Conservation (phyloP, 768 basidiomycete genomes). For the Leucocoprinus leucothites region DNA sequence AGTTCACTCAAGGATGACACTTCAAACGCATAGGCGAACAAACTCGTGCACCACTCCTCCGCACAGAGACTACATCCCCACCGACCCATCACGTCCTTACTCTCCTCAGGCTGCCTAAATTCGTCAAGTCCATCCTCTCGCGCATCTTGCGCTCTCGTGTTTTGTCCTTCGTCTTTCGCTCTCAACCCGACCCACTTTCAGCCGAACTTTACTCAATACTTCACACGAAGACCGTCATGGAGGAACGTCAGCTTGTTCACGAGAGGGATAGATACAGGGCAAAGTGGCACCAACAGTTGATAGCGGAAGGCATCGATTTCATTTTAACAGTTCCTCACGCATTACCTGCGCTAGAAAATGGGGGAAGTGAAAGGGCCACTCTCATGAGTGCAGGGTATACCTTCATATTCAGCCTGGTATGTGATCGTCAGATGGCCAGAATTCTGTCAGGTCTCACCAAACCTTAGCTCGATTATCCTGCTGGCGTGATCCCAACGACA, state of each 20-base stretch:
- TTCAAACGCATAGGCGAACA: constrained; percentile 36
- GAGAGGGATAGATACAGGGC: constrained; percentile 41
- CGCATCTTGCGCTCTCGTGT: constrained; percentile 30
- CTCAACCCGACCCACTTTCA: constrained; percentile 33
- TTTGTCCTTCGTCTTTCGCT: constrained; percentile 40
- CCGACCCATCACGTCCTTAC: constrained; percentile 27
- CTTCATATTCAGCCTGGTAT: constrained; percentile 64
- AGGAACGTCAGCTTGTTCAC: constrained; percentile 48
- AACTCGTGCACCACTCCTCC: constrained; percentile 30
- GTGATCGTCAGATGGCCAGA: too few species aligned
- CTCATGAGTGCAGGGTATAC: constrained; percentile 62
- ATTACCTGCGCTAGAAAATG: constrained; percentile 56
- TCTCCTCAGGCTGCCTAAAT: constrained; percentile 32
- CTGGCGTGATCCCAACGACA: constrained; percentile 60
- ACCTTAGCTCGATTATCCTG: constrained; percentile 48
- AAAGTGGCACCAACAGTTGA: constrained; percentile 45
- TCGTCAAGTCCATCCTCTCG: constrained; percentile 43
- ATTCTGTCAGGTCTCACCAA: constrained; percentile 12
- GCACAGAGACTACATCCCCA: constrained; percentile 30
- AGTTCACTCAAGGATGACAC: constrained; percentile 2
- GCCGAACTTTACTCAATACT: constrained; percentile 35
- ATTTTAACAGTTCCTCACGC: constrained; percentile 59
- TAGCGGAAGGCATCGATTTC: constrained; percentile 54
- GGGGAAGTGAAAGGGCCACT: constrained; percentile 47
- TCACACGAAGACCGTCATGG: constrained; percentile 45